A percentile compares a stretch with the other conserved stretches of the same genome.
Conservation (phyloP, 2,329 filamentous ascomycete species). For the Xylaria digitata region DNA sequence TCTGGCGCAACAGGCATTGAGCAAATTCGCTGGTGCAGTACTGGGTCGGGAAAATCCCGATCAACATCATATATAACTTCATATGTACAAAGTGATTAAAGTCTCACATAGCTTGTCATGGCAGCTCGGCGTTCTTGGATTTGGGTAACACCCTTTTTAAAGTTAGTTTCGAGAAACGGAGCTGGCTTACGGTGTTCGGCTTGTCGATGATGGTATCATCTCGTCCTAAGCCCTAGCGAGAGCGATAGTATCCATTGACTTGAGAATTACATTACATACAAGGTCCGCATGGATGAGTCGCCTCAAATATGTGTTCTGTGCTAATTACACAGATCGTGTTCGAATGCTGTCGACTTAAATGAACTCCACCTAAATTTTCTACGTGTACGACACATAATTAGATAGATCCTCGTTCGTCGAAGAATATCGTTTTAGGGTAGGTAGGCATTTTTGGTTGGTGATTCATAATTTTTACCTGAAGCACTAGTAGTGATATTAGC, state of each 20-base stretch:
- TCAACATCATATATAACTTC: conserved; percentile 32
- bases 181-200: background rate
- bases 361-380: background rate
- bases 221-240: conserved; percentile 20
- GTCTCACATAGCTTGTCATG: conserved; percentile 18
- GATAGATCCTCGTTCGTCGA: too few relatives aligned
- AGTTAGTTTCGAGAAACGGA: background rate
- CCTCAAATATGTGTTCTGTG: background rate
- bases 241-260: conserved; percentile 8
- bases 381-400: background rate
- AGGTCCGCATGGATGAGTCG: background rate
- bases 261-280: background rate
- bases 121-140: conserved; percentile 36
- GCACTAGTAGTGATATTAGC: too few relatives aligned
- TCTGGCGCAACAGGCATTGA: background rate
- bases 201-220: conserved; percentile 1
- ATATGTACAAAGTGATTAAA: conserved; percentile 35
- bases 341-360: background rate
- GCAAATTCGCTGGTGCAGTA: background rate
- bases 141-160: conserved; percentile 3
- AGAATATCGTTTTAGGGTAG: too few relatives aligned
- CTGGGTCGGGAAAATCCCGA: background rate
- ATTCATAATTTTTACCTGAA: too few relatives aligned
- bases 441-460: too few relatives aligned
- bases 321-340: background rate